These are phyloP conservation scores for Lecanicillium sp. DNA, from an alignment of 2,329 filamentous ascomycete genomes.

Conservation along the genomic window DNA sequence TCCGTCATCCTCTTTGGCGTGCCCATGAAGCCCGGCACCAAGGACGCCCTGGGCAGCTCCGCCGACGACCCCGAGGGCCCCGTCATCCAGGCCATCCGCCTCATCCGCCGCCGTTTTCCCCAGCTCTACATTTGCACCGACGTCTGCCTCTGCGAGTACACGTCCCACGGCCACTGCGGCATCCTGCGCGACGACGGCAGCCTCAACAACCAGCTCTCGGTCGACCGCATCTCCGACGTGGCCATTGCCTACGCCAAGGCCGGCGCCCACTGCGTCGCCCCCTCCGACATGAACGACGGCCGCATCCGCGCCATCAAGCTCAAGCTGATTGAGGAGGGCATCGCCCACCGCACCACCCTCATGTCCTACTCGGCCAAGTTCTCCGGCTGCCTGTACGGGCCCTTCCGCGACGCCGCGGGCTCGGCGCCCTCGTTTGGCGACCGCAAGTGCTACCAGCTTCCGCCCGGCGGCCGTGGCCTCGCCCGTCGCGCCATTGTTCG, in stretches of 20 bases:
- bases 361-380: slow-evolving; percentile 99
- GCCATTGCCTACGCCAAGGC: slow-evolving; percentile 95
- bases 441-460: slow-evolving; percentile 92
- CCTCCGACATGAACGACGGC: slow-evolving; percentile 98
- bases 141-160: slow-evolving; percentile 98
- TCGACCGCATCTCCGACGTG: slow-evolving; percentile 94
- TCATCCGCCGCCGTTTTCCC: slow-evolving; percentile 79
- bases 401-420: slow-evolving; percentile 93
- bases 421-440: slow-evolving; percentile 89
- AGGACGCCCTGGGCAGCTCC: slow-evolving; percentile 84
- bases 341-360: slow-evolving; percentile 82
- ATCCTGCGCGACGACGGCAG: slow-evolving; percentile 89
- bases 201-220: slow-evolving; percentile 86
- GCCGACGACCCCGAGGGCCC: slow-evolving; percentile 91
- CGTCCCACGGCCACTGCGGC: slow-evolving; percentile 93
- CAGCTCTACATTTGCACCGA: slow-evolving; percentile 86
- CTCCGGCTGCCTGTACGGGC: slow-evolving; percentile 90
- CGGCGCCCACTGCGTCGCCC: slow-evolving; percentile 92
- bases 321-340: slow-evolving; percentile 90
- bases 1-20: slow-evolving; percentile 97
- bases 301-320: slow-evolving; percentile 96
- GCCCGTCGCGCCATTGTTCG: slow-evolving; percentile 83
- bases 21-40: slow-evolving; percentile 69
- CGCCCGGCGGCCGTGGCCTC: slow-evolving; percentile 83
- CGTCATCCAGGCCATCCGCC: slow-evolving; percentile 78